Percentiles rank a stretch among this genome's conserved stretches.
phyloP scores from a whole-genome alignment of 495 filamentous ascomycete species.

The Thermothielavioides terrestris region DNA sequence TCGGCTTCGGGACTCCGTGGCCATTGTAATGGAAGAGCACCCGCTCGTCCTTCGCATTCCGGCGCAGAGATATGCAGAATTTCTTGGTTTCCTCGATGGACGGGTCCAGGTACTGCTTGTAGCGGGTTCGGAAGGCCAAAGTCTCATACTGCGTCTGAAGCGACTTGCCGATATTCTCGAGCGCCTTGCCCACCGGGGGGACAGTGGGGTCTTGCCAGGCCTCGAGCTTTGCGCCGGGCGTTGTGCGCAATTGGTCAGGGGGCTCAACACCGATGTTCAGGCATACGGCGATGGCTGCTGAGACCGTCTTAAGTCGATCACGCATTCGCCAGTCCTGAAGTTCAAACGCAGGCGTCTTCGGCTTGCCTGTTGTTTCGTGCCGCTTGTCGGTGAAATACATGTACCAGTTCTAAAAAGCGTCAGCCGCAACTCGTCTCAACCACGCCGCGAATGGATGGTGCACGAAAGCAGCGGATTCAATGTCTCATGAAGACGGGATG shows the following conservation, averaged over 20 bases:
- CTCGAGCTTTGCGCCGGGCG: conserved; percentile 84
- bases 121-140: conserved; percentile 83
- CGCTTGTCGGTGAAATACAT: conserved; percentile 99
- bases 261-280: conserved; percentile 97
- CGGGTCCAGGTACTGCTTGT: conserved; percentile 93
- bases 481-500: too few species aligned
- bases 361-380: conserved; percentile 92
- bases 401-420: conserved; percentile 63
- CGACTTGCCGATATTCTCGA: conserved; percentile 92
- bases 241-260: conserved; percentile 88
- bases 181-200: conserved; percentile 68
- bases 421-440: not conserved
- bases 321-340: conserved; percentile 95
- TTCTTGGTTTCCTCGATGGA: conserved; percentile 95
- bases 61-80: conserved; percentile 78
- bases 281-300: conserved; percentile 86
- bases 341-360: conserved; percentile 49
- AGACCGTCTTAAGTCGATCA: conserved; percentile 92
- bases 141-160: conserved; percentile 94
- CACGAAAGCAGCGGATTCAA: too few species aligned
- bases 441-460: too few species aligned
- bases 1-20: conserved; percentile 95
- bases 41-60: conserved; percentile 90
- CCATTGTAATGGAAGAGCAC: conserved; percentile 98
- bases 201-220: conserved; percentile 92